Conservation (phyloP, 2,329 filamentous ascomycete species). For the Stagonosporopsis cucurbitacearum region DNA sequence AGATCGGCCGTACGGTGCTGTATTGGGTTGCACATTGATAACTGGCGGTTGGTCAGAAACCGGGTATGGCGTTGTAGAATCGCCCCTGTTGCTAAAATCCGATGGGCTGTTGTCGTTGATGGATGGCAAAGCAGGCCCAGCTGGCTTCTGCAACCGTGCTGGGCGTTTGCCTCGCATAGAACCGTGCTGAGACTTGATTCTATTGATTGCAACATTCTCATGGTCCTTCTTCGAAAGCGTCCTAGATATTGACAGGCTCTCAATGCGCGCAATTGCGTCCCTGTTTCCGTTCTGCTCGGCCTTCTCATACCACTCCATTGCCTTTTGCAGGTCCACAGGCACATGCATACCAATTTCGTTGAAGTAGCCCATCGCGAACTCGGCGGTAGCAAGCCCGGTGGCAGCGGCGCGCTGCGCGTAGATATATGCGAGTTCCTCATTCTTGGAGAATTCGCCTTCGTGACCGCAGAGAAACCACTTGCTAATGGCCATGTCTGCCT, state of each 20-base stretch:
- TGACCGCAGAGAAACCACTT: constrained; percentile 99
- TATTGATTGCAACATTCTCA: constrained; percentile 85
- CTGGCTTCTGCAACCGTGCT: constrained; percentile 50
- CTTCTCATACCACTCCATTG: constrained; percentile 86
- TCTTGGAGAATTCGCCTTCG: constrained; percentile 91
- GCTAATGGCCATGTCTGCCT: constrained; percentile 94
- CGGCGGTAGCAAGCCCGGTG: constrained; percentile 82
- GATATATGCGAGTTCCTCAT: constrained; percentile 89
- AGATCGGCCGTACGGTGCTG: constrained; percentile 50
- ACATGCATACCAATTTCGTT: constrained; percentile 95
- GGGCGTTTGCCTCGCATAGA: constrained; percentile 59
- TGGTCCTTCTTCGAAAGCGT: constrained; percentile 90
- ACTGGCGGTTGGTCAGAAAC: constrained; percentile 52
- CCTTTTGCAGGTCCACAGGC: constrained; percentile 80
- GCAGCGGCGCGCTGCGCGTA: constrained; percentile 88
- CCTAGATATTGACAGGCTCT: constrained; percentile 82
- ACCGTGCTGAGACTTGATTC: constrained; percentile 71
- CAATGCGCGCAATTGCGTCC: constrained; percentile 81
- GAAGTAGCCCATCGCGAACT: constrained; percentile 98
- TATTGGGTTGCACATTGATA: constrained; percentile 26
- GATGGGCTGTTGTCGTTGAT: constrained; percentile 49
- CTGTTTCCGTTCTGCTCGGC: constrained; percentile 91
- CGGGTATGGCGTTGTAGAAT: constrained; percentile 53
- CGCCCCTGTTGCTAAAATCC: constrained; percentile 43
- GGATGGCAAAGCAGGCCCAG: constrained; percentile 47